A percentile compares a stretch with the other conserved stretches of the same genome.
phyloP scores from a whole-genome alignment of 768 basidiomycete species.

The Hericium alpestre region DNA sequence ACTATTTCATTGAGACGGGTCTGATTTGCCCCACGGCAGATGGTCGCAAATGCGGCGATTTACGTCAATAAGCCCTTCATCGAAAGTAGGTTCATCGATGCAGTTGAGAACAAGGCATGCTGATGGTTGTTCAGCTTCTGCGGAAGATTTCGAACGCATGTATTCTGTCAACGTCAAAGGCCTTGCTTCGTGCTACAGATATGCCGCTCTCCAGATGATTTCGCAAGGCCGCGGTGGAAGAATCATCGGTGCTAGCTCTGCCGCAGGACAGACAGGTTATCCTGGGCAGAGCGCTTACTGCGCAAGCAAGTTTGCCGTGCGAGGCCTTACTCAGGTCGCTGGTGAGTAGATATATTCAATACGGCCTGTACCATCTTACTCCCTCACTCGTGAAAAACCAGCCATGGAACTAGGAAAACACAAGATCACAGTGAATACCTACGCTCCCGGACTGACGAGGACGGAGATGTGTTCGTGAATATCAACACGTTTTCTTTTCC shows the following conservation, averaged over 20 bases:
- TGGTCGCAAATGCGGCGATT: background rate
- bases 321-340: slow-evolving; percentile 20
- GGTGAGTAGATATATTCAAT: slow-evolving; percentile 1
- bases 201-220: slow-evolving; percentile 16
- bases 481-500: too few species aligned
- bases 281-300: slow-evolving; percentile 15
- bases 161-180: slow-evolving; percentile 13
- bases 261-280: slow-evolving; percentile 1
- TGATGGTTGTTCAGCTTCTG: slow-evolving; percentile 6
- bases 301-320: slow-evolving; percentile 22
- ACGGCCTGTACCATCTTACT: background rate
- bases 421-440: slow-evolving; percentile 16
- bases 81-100: background rate
- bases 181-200: slow-evolving; percentile 15
- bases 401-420: slow-evolving; percentile 12
- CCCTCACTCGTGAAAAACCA: background rate
- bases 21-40: background rate
- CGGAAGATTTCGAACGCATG: slow-evolving; percentile 14
- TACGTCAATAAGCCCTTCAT: background rate
- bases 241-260: slow-evolving; percentile 13
- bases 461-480: slow-evolving; percentile 13
- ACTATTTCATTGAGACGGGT: background rate
- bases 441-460: slow-evolving; percentile 13
- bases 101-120: background rate
- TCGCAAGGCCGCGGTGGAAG: slow-evolving; percentile 17